A percentile compares a stretch with the other conserved stretches of the same genome.
Conservation (phyloP, 1,284 basidiomycete genomes). For the Cryptococcus sp. region DNA sequence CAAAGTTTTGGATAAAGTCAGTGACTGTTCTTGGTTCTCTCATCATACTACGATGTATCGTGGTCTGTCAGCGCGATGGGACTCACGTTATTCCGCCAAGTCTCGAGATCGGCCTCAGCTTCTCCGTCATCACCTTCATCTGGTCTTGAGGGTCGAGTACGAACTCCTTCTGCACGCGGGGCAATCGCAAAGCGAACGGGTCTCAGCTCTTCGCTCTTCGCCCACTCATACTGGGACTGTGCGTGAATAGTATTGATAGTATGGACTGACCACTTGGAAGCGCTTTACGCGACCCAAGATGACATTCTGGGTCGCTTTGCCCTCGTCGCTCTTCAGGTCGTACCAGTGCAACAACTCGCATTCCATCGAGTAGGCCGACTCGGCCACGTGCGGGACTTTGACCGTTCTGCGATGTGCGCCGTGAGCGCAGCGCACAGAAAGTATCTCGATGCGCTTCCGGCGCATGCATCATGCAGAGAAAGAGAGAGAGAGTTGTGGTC, state of each 20-base stretch:
- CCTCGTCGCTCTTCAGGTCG: conserved; percentile 57
- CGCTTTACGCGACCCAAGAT: conserved; percentile 66
- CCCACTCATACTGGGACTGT: too few species aligned
- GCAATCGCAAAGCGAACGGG: conserved; percentile 19
- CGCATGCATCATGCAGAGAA: background rate
- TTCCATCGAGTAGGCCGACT: conserved; percentile 72
- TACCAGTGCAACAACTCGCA: conserved; percentile 66
- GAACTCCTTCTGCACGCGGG: conserved; percentile 55
- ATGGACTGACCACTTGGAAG: conserved; percentile 58
- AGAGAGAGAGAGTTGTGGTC: background rate
- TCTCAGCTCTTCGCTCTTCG: too few species aligned
- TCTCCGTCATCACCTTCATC: conserved; percentile 49
- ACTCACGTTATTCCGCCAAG: conserved; percentile 66
- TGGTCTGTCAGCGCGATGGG: too few species aligned
- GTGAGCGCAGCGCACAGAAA: background rate
- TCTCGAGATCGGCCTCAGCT: conserved; percentile 64
- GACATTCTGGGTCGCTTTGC: conserved; percentile 60
- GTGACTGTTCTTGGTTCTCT: too few species aligned
- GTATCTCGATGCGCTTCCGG: too few species aligned
- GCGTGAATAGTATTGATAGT: too few species aligned
- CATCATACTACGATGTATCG: too few species aligned
- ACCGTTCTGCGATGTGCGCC: conserved; percentile 50
- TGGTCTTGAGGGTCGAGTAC: conserved; percentile 59
- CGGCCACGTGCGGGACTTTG: conserved; percentile 67
- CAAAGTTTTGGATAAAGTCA: too few species aligned